Conservation (phyloP, 768 basidiomycete species). For the Daedaleopsis nitida region DNA sequence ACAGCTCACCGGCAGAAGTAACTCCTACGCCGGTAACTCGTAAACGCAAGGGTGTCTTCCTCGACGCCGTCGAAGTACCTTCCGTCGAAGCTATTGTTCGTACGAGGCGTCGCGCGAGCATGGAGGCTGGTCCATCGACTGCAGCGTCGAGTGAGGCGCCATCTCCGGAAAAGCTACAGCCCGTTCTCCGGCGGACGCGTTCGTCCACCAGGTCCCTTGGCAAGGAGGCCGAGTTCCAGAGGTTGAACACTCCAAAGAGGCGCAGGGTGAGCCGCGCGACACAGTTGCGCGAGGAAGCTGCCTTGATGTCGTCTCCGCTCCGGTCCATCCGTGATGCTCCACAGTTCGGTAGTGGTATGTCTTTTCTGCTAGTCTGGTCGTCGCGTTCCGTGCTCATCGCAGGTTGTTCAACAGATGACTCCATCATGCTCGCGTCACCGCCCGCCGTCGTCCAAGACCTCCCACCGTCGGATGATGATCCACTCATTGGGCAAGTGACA, state of each 20-base stretch:
- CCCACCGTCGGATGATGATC: conserved; percentile 66
- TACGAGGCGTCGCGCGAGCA: conserved; percentile 4
- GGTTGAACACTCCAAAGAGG: conserved; percentile 17
- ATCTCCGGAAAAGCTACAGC: neutral
- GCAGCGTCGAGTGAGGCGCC: conserved; percentile 2
- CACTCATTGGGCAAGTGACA: conserved; percentile 63
- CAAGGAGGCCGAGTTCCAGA: conserved; percentile 7
- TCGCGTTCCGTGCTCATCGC: conserved; percentile 1
- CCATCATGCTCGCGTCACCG: conserved; percentile 39
- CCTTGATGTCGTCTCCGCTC: conserved; percentile 24
- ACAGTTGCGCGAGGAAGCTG: conserved; percentile 12
- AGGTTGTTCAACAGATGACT: conserved; percentile 43
- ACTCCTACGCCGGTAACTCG: conserved; percentile 9
- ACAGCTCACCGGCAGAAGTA: neutral
- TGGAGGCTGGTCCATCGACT: neutral
- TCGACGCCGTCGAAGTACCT: conserved; percentile 57
- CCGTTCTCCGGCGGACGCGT: conserved; percentile 16
- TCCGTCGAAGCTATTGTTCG: conserved; percentile 32
- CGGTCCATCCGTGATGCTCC: conserved; percentile 25
- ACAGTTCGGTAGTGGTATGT: conserved; percentile 39
- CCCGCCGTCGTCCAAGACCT: conserved; percentile 26
- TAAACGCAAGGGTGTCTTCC: conserved; percentile 52
- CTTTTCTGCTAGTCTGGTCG: neutral
- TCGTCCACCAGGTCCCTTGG: conserved; percentile 20
- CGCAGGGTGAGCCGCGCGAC: conserved; percentile 16